phyloP scores from a whole-genome alignment of 1,284 basidiomycete species.

The Rhodotorula sp. region DNA sequence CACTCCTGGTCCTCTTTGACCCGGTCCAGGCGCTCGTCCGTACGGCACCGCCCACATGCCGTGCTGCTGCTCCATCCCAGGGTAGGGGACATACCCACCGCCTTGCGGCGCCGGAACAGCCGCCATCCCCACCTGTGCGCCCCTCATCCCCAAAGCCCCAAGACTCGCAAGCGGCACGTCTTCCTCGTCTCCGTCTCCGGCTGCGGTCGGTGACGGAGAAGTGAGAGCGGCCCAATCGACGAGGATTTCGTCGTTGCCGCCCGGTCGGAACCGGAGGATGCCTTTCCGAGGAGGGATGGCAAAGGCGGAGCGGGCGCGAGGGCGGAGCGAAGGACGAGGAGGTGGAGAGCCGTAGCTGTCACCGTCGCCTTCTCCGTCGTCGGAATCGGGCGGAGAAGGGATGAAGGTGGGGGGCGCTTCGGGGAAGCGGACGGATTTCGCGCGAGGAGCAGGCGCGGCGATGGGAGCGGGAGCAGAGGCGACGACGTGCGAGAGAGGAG shows the following conservation, averaged over 20 bases:
- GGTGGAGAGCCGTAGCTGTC: not conserved
- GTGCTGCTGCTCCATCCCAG: not conserved
- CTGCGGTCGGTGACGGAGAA: not conserved
- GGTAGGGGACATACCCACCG: not conserved
- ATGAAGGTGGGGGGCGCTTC: conserved; percentile 10
- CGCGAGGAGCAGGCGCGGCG: not conserved
- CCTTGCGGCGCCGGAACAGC: conserved; percentile 3
- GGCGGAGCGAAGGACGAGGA: not conserved
- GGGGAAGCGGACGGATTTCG: conserved; percentile 23
- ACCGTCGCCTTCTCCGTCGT: conserved; percentile 5
- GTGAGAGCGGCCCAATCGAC: conserved; percentile 31
- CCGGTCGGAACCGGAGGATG: conserved; percentile 1
- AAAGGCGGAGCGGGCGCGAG: conserved; percentile 5
- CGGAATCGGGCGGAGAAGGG: conserved; percentile 10
- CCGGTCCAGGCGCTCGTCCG: not conserved
- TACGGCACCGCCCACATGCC: conserved; percentile 1
- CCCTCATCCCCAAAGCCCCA: conserved; percentile 22
- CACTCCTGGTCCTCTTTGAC: not conserved
- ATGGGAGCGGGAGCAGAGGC: not conserved
- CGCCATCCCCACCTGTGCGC: conserved; percentile 23
- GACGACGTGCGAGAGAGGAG: not conserved
- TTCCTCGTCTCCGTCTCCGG: conserved; percentile 4
- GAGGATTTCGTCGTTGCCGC: conserved; percentile 8
- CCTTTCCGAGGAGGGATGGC: conserved; percentile 2
- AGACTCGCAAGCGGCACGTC: conserved; percentile 21